Evolutionary conservation across 306 rosid genomes (phyloP).

Genomic region (Bauhinia variegata): DNA sequence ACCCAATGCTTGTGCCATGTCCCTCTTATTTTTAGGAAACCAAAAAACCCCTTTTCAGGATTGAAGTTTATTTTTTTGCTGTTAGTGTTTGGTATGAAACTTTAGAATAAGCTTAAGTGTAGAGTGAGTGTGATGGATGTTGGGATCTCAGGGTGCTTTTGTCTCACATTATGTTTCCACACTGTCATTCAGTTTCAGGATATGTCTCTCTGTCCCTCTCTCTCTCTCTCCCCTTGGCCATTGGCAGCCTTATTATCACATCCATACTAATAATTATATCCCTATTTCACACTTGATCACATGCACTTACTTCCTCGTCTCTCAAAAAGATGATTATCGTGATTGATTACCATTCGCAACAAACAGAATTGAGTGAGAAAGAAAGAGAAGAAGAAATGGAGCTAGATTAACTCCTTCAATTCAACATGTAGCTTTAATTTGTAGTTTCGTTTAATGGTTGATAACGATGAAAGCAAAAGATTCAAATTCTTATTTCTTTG

Average conservation of each 20-base stretch:
- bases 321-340: too few species aligned
- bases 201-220: conserved; percentile 43
- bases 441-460: too few species aligned
- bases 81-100: background rate
- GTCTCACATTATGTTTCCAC: conserved; percentile 55
- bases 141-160: conserved; percentile 64
- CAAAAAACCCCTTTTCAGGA: conserved; percentile 31
- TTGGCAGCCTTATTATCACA: too few species aligned
- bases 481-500: too few species aligned
- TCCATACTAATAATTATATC: too few species aligned
- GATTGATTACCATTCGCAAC: too few species aligned
- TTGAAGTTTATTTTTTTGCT: conserved; percentile 3
- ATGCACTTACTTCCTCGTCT: conserved; percentile 14
- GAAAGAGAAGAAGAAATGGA: too few species aligned
- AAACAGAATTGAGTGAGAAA: conserved; percentile 1
- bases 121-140: conserved; percentile 20
- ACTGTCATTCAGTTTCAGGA: conserved; percentile 36
- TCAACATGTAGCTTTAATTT: too few species aligned
- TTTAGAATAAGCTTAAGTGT: background rate
- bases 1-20: conserved; percentile 43
- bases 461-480: too few species aligned
- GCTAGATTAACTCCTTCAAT: too few species aligned
- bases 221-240: too few species aligned
- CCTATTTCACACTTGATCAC: too few species aligned
- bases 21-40: conserved; percentile 37